Evolutionary conservation across 2,329 filamentous ascomycete species (phyloP).

Genomic region (Thelonectria discophora): DNA sequence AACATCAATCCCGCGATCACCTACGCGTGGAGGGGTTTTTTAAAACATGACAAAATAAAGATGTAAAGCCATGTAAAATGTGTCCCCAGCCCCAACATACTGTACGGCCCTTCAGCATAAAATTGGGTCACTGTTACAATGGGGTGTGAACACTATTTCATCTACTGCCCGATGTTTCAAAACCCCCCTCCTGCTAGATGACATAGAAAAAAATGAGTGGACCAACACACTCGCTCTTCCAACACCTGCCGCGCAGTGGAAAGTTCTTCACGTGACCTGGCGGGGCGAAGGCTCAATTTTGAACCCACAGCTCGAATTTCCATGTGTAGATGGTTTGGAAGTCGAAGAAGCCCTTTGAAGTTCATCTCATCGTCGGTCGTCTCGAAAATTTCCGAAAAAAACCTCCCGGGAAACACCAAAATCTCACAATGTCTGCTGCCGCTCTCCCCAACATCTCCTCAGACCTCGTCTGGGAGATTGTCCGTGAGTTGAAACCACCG

Average conservation of each 20-base stretch:
- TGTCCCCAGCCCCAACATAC: too few species aligned
- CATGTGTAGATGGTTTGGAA: slow-evolving; percentile 18
- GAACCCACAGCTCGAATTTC: slow-evolving; percentile 52
- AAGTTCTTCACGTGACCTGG: slow-evolving; percentile 13
- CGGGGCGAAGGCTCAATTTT: slow-evolving; percentile 35
- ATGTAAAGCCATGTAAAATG: too few species aligned
- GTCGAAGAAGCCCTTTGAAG: slow-evolving; percentile 38
- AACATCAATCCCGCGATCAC: background rate
- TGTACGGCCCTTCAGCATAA: too few species aligned
- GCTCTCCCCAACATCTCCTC: slow-evolving; percentile 78
- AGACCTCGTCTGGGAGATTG: slow-evolving; percentile 94
- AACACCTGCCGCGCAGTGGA: background rate
- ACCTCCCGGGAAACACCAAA: slow-evolving; percentile 42
- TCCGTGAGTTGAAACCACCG: slow-evolving; percentile 80
- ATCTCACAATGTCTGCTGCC: slow-evolving; percentile 64
- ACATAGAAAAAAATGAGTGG: slow-evolving; percentile 6
- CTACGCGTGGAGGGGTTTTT: too few species aligned
- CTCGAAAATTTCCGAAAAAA: slow-evolving; percentile 31
- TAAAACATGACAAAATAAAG: too few species aligned
- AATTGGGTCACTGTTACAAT: too few species aligned
- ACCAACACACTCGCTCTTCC: background rate
- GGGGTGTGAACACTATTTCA: too few species aligned
- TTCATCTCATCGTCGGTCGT: slow-evolving; percentile 47
- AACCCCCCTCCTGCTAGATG: too few species aligned
- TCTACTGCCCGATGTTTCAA: too few species aligned